A percentile compares a stretch with the other conserved stretches of the same genome.
Evolutionary conservation across 2,329 filamentous ascomycete genomes (phyloP).

Genomic region (Aspergillus fijiensis): DNA sequence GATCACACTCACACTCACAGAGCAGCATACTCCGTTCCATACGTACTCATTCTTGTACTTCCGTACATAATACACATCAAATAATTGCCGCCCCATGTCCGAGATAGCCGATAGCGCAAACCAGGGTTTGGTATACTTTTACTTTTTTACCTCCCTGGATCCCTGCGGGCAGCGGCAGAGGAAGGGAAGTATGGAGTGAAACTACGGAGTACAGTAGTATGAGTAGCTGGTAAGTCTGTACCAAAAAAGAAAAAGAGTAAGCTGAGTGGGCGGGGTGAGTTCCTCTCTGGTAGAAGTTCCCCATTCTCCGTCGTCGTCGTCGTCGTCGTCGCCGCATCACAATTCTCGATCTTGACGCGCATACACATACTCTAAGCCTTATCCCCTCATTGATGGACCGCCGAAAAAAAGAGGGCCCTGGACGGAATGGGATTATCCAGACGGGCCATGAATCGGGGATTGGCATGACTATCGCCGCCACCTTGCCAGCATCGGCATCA

Average conservation of each 20-base stretch:
- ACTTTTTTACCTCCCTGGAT: background rate
- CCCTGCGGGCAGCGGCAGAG: conserved; percentile 5
- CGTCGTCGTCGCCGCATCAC: background rate
- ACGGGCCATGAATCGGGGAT: background rate
- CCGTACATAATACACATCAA: background rate
- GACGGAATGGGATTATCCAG: background rate
- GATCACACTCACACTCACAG: background rate
- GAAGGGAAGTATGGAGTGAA: too few relatives aligned
- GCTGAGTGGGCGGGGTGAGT: background rate
- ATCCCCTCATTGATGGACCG: too few relatives aligned
- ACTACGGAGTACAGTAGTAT: too few relatives aligned
- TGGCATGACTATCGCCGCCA: background rate
- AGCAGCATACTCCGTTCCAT: too few relatives aligned
- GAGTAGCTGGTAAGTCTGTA: background rate
- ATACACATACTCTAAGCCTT: too few relatives aligned
- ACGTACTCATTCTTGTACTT: too few relatives aligned
- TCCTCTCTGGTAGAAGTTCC: background rate
- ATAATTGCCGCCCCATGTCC: conserved; percentile 17
- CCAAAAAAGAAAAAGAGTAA: background rate
- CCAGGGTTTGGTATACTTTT: conserved; percentile 4
- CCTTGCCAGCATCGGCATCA: background rate
- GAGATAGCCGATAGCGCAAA: conserved; percentile 10
- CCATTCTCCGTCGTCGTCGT: too few relatives aligned
- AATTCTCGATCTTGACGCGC: background rate
- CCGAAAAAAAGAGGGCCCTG: background rate